These are phyloP conservation scores for Bolboschoenus planiculmis DNA, from an alignment of 176 grass and related monocot genomes.

Conservation along the genomic window DNA sequence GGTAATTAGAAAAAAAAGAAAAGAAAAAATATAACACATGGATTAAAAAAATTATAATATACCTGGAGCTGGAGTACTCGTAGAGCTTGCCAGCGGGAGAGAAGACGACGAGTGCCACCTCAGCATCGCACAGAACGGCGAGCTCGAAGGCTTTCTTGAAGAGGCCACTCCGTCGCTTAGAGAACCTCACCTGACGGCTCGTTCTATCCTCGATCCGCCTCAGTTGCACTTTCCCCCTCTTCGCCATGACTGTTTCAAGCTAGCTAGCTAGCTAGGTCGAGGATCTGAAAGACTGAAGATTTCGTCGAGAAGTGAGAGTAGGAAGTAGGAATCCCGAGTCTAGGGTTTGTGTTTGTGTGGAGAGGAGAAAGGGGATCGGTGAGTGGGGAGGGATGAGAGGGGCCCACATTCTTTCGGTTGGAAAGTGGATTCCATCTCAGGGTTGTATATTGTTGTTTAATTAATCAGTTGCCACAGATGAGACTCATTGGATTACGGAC, in stretches of 20 bases:
- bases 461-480: too few relatives aligned
- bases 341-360: background rate
- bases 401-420: too few relatives aligned
- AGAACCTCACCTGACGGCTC: background rate
- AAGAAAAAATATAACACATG: background rate
- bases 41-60: background rate
- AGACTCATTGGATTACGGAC: too few relatives aligned
- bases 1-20: too few relatives aligned
- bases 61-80: conserved; percentile 39
- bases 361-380: too few relatives aligned
- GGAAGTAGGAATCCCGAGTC: too few relatives aligned
- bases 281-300: too few relatives aligned
- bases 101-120: conserved; percentile 53
- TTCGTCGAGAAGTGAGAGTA: too few relatives aligned
- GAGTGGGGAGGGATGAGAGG: too few relatives aligned
- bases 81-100: conserved; percentile 47
- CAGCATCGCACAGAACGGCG: conserved; percentile 52
- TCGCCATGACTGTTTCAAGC: background rate
- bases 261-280: background rate
- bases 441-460: too few relatives aligned
- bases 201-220: background rate
- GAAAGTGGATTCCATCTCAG: too few relatives aligned
- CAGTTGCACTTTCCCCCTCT: background rate
- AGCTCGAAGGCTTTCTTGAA: conserved; percentile 61
- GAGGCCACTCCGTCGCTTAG: conserved; percentile 27